Conservation (phyloP, 2,329 filamentous ascomycete species). For the Paraphoma sp. region DNA sequence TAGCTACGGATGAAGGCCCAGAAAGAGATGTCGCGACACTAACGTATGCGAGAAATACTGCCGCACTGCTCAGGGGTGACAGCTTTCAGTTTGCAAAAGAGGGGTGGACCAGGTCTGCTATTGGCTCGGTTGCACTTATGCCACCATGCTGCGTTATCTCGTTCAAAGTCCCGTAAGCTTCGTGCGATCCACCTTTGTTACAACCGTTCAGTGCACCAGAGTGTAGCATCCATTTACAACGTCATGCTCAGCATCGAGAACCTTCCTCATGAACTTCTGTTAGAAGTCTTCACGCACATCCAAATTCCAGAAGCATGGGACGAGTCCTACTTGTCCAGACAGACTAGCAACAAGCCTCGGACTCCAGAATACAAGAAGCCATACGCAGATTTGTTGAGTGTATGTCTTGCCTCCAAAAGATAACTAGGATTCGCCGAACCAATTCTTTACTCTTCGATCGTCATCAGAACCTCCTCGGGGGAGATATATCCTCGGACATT, state of each 20-base stretch:
- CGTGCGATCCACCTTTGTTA: neutral
- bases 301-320: neutral
- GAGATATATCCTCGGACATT: neutral
- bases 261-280: neutral
- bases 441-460: neutral
- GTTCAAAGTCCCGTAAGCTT: no score
- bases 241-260: neutral
- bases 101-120: no score
- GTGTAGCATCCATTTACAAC: neutral
- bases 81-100: no score
- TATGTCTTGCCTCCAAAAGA: neutral
- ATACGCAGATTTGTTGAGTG: neutral
- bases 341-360: neutral
- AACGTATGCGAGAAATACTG: no score
- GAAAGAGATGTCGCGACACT: no score
- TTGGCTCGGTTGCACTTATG: no score
- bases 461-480: neutral
- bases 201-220: neutral
- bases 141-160: no score
- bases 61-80: no score
- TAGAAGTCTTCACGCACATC: neutral
- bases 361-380: neutral
- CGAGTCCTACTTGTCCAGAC: neutral
- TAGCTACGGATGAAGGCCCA: neutral
- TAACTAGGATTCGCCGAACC: neutral